Evolutionary conservation across 1,284 basidiomycete genomes (phyloP), one percentile per base, ranked within the genome.

Genomic region (Takashimella tepidaria): DNA sequence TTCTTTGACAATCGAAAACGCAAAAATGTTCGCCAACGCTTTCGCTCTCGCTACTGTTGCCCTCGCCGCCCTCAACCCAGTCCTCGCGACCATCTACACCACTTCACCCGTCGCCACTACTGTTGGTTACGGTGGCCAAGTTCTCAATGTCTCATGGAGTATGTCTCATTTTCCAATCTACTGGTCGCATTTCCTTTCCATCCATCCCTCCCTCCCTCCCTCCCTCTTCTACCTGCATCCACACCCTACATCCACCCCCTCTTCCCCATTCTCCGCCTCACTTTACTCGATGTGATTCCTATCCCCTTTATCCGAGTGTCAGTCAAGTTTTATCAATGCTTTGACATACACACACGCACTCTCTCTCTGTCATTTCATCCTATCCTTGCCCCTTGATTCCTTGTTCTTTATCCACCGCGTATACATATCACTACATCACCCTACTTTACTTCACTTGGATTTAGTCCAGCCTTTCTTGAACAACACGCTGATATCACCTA

Each of bases 81-180:
- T 64, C 23, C 61, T 71, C 45, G 74, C 73, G 40, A 68, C 64
- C 25, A 63, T 76, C 46, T 76, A 74, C 67, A 68, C 69, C 46
- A 76, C 74, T 49, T 62, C 56, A 50, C 74, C 74, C 21, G 78
- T 83, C 23, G 77, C 78, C 6, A 54, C 77, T 0, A 81, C 83
- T 12, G 75, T 65, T 10, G 84, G 80, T 67, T 68, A 77, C n/a
- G 86, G 79, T 55, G 88, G 87, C 26, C 77, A 84, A 66, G 60
- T 69, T 1, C 77, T 82, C 45, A 82, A 77, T 24, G 73, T 92
- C 57, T 73, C 65, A 46, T 92, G 90, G 90, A 72, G 81, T 73
- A 53, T 63, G 70, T 66, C 2, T 10, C 24, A 4, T 19, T 45
- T 5, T 31, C 20, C 50, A 6, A n/a, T 51, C 43, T 16, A 6